These are phyloP conservation scores for Pyrenula massariospora DNA, from an alignment of 495 filamentous ascomycete species.

Conservation along the genomic window DNA sequence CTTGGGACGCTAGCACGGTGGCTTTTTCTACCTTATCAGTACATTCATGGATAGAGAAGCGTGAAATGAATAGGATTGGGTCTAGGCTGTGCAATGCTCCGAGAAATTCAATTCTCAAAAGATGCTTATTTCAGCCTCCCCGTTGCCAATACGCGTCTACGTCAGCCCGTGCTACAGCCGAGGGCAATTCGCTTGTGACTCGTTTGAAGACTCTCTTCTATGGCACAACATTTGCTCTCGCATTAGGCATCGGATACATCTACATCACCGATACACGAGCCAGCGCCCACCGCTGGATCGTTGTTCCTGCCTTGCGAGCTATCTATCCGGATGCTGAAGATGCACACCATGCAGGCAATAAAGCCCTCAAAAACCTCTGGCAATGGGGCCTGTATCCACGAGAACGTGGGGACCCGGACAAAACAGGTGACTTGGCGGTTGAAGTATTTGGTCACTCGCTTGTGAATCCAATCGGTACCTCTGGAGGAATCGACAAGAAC, in stretches of 20 bases:
- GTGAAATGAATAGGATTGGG: too few relatives aligned
- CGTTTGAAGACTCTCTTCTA: conserved; percentile 36
- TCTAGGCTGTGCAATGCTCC: too few relatives aligned
- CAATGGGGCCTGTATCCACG: conserved; percentile 53
- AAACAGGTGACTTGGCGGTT: conserved; percentile 36
- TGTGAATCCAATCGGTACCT: conserved; percentile 79
- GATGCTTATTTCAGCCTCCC: too few relatives aligned
- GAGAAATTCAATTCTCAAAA: too few relatives aligned
- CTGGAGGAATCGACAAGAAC: conserved; percentile 89
- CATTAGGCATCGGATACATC: conserved; percentile 45
- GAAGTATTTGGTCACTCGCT: conserved; percentile 71
- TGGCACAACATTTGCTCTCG: conserved; percentile 41
- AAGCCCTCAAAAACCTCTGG: conserved; percentile 43
- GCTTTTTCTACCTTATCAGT: too few relatives aligned
- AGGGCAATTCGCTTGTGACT: background rate
- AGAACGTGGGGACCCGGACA: conserved; percentile 52
- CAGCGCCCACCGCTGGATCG: conserved; percentile 68
- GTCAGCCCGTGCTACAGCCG: background rate
- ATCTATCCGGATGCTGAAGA: conserved; percentile 79
- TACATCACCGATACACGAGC: conserved; percentile 89
- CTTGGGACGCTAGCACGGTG: too few relatives aligned
- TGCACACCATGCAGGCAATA: conserved; percentile 69
- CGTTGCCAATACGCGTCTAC: background rate
- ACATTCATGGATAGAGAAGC: too few relatives aligned
- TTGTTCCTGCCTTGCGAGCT: conserved; percentile 59